These are phyloP conservation scores for Lumnitzera racemosa DNA, from an alignment of 345 rosid genomes.

Conservation along the genomic window DNA sequence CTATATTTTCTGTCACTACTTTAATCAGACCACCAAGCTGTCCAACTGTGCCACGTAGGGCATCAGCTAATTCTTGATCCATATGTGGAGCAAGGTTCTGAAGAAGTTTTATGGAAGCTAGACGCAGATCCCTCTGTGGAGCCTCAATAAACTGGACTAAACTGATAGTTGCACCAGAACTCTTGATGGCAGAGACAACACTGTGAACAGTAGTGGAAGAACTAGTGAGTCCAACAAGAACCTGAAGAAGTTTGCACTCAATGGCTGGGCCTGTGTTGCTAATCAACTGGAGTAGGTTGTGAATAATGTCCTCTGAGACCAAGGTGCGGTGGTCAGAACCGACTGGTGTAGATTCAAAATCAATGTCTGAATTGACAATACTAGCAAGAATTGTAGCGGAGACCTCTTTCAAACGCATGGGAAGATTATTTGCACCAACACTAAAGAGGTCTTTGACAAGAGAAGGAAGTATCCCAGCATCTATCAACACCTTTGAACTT, in stretches of 20 bases:
- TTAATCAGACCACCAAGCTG: conserved; percentile 70
- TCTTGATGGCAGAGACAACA: conserved; percentile 77
- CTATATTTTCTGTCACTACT: conserved; percentile 61
- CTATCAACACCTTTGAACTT: conserved; percentile 74
- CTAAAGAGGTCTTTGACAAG: conserved; percentile 78
- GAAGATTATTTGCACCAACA: conserved; percentile 67
- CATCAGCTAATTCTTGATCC: conserved; percentile 80
- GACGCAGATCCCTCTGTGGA: conserved; percentile 67
- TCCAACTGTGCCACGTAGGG: conserved; percentile 68
- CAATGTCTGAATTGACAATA: conserved; percentile 68
- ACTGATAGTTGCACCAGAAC: conserved; percentile 87
- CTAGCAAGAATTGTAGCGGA: conserved; percentile 91
- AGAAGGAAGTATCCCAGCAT: conserved; percentile 80
- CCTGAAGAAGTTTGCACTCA: conserved; percentile 86
- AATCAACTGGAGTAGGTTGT: conserved; percentile 71
- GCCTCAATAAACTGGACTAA: conserved; percentile 95
- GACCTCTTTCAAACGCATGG: conserved; percentile 85
- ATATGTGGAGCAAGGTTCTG: conserved; percentile 74
- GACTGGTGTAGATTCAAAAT: conserved; percentile 57
- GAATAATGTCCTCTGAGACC: conserved; percentile 74
- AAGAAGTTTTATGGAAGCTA: conserved; percentile 79
- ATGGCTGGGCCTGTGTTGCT: conserved; percentile 97
- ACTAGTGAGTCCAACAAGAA: conserved; percentile 90
- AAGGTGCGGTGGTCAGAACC: conserved; percentile 72
- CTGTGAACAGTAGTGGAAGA: conserved; percentile 53